Evolutionary conservation across 441 rosid genomes (phyloP), one percentile per base, ranked within the genome.

Genomic region (Gossypium schwendimanii): DNA sequence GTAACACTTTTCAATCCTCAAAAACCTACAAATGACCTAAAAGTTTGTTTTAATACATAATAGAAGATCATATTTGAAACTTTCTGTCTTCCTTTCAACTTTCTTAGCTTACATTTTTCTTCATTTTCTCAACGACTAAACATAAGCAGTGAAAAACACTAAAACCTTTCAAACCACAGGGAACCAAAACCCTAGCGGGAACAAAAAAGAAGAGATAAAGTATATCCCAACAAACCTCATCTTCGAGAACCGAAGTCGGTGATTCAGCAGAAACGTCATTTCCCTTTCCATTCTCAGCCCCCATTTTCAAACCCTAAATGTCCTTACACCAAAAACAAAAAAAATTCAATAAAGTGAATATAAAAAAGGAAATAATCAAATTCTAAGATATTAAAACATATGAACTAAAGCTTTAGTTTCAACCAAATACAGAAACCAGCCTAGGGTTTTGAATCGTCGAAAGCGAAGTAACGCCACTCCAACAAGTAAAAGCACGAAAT

Each of bases 191-290:
- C 33, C 18, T 26, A 67, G 52, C 60, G 12, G 1, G 57, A 18
- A 63, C 41, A 26, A 10, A 9, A 8, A 20, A 21, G 10, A 39
- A 11, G 15, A 11, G 1, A 50, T 1, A 61, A 18, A 44, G 17
- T 15, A 70, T 33, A 36, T 15, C 23, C 24, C 41, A 61, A 52
- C 71, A 53, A 72, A 94, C 99, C 89, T 94, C 96, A n/a, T 91
- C 97, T 67, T 77, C 89, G 11, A 94, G 94, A 70, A 94, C 99
- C 54, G 99, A 94, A 63, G 91, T 91, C 47, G 97, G 98, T 11
- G 99, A 94, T 54, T 86, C 94, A 23, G 81, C 93, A 24, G 89
- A 63, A 26, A 67, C 83, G 10, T 77, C 90, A 47, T 69, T 82
- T 78, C 85, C 84, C 76, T 76, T 36, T 63, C 75, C 85, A 4